Percentiles rank a stretch among this genome's conserved stretches.
Conservation (phyloP, 2,329 filamentous ascomycete species). For the Fusarium aywerte region DNA sequence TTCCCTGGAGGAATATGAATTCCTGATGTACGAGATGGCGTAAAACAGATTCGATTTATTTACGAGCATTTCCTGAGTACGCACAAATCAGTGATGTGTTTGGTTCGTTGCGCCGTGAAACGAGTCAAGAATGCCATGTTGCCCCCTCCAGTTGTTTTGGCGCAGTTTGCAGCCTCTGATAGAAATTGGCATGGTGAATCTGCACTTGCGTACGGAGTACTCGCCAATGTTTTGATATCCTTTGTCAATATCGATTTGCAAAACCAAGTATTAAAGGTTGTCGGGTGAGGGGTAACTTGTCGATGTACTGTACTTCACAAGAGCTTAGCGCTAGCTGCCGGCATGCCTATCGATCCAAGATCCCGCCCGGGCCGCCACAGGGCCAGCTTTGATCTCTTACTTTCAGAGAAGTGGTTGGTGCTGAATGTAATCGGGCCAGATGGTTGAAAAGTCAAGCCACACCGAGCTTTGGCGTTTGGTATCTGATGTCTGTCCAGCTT, state of each 20-base stretch:
- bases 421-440: neutral
- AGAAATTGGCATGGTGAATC: neutral
- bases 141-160: neutral
- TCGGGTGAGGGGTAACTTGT: neutral
- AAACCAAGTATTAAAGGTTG: neutral
- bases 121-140: constrained; percentile 4
- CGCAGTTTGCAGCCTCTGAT: too few relatives aligned
- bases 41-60: constrained; percentile 4
- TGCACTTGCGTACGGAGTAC: neutral
- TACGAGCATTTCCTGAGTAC: constrained; percentile 4
- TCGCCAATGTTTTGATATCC: neutral
- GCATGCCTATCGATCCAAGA: constrained; percentile 42
- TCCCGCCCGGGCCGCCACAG: constrained; percentile 43
- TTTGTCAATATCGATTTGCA: neutral
- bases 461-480: neutral
- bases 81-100: neutral
- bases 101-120: constrained; percentile 1
- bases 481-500: neutral
- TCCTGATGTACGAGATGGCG: neutral
- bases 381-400: constrained; percentile 16
- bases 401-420: neutral
- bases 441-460: constrained; percentile 1
- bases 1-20: neutral
- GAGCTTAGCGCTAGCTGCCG: constrained; percentile 38
- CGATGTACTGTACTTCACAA: neutral